A percentile compares a stretch with the other conserved stretches of the same genome.
These are phyloP conservation scores for Arthrobotrys musiformis DNA, from an alignment of 2,329 filamentous ascomycete species.

Conservation along the genomic window DNA sequence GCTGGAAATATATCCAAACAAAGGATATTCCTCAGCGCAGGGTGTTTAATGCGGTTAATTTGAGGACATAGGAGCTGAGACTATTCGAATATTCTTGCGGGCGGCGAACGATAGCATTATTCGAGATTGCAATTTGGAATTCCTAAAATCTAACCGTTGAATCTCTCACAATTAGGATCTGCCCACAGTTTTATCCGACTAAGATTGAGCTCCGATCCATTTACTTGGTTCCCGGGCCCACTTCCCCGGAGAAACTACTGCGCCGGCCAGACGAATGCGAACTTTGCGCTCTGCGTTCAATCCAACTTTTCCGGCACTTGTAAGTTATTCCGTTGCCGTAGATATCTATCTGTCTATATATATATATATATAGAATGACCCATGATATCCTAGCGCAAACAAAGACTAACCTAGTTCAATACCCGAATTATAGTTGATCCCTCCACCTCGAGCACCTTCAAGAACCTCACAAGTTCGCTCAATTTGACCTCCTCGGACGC, in stretches of 20 bases:
- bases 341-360: not conserved
- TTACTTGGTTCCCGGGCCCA: constrained; percentile 53
- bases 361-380: not conserved
- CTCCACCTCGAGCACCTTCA: constrained; percentile 33
- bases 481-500: constrained; percentile 47
- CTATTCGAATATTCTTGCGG: not conserved
- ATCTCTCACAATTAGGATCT: constrained; percentile 38
- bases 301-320: constrained; percentile 49
- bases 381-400: no score
- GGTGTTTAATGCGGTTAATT: not conserved
- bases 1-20: not conserved
- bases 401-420: not conserved
- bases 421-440: constrained; percentile 17
- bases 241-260: constrained; percentile 41
- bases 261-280: constrained; percentile 7
- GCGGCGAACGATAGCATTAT: not conserved
- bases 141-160: not conserved
- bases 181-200: constrained; percentile 49
- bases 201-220: constrained; percentile 50
- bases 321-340: constrained; percentile 12
- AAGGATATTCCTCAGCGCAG: not conserved
- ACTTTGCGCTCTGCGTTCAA: constrained; percentile 39
- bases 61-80: not conserved
- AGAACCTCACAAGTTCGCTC: constrained; percentile 19
- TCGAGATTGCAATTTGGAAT: not conserved